Evolutionary conservation across 768 basidiomycete species (phyloP).

Genomic region (Pholiota conissans): DNA sequence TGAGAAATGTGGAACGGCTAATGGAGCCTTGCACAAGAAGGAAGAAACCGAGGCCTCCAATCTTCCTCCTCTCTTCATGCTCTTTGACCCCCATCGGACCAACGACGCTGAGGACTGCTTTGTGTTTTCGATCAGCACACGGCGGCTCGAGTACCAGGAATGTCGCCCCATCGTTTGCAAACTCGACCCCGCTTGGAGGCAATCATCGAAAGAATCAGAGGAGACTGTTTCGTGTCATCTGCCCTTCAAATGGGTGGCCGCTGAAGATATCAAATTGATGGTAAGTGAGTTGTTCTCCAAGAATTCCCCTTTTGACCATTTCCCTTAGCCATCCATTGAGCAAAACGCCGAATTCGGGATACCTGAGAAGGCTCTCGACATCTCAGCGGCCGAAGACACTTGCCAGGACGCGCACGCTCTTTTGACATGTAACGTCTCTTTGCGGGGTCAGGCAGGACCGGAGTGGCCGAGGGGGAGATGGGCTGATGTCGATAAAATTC

Average conservation of each 20-base stretch:
- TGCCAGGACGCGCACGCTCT: slow-evolving; percentile 79
- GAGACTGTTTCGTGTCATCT: slow-evolving; percentile 58
- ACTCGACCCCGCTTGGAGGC: slow-evolving; percentile 79
- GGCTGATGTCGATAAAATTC: slow-evolving; percentile 83
- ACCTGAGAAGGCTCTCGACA: slow-evolving; percentile 52
- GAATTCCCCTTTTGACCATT: neutral
- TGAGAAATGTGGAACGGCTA: slow-evolving; percentile 88
- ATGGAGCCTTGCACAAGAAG: slow-evolving; percentile 77
- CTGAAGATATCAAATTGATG: slow-evolving; percentile 48
- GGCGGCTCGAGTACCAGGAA: slow-evolving; percentile 81
- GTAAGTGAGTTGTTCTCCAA: slow-evolving; percentile 37
- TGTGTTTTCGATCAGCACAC: slow-evolving; percentile 78
- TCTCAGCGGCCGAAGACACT: slow-evolving; percentile 55
- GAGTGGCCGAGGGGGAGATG: slow-evolving; percentile 80
- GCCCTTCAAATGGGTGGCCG: slow-evolving; percentile 63
- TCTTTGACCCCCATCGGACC: slow-evolving; percentile 87
- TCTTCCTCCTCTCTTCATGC: slow-evolving; percentile 70
- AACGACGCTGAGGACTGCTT: slow-evolving; percentile 76
- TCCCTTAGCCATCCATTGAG: slow-evolving; percentile 48
- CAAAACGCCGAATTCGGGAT: slow-evolving; percentile 65
- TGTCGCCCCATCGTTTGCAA: slow-evolving; percentile 75
- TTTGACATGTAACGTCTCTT: slow-evolving; percentile 73
- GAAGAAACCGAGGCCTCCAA: slow-evolving; percentile 39
- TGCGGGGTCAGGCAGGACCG: slow-evolving; percentile 65
- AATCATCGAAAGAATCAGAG: slow-evolving; percentile 48